Evolutionary conservation across 2,329 filamentous ascomycete genomes (phyloP), one percentile per base, ranked within the genome.

Genomic region (Shiraia bambusicola): DNA sequence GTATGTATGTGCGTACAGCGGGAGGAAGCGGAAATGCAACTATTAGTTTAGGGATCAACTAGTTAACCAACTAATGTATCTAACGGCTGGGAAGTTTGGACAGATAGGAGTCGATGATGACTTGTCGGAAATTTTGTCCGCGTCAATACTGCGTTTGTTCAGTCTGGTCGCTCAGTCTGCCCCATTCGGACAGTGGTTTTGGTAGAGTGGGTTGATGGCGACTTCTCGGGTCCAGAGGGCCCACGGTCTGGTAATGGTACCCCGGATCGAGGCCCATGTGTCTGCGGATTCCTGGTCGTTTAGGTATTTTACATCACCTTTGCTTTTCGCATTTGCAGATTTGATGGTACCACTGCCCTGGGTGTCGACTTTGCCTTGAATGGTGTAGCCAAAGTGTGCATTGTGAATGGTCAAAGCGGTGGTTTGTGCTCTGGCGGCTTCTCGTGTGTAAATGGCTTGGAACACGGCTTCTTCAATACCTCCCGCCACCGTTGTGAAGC

Each of bases 391-490:
- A 16, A 61, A 61, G 30, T 64, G 50, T 5, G 65, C 66, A 41
- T 66, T 65, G 28, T 57, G 54, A 14, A 69, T 55, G 6, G 51
- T 53, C 37, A 69, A 34, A 2, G 71, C 70, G 1, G 61, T 59
- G 1, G 66, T 72, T 43, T 75, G 72, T 6, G 69, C 57, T 34
- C 67, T 62, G 1, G 73, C 72, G 28, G 63, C 62, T 38, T 65
- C 59, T 15, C 50, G 57, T 5, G 71, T 73, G 49, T 71, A 75
- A 14, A 74, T 68, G 1, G 72, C 68, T 38, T 72, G 68, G 45
- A 69, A 74, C 0, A 76, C 73, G 1, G 67, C 71, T 49, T 73
- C 71, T 50, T 74, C 67, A 40, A 76, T 70, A 7, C 64, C 62
- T 2, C 59, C 54, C 1, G 70, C 73, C 0, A 69, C 56, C 9